These are phyloP conservation scores for Oryza brachyantha DNA, from an alignment of 176 grass and related monocot species.

Conservation along the genomic window DNA sequence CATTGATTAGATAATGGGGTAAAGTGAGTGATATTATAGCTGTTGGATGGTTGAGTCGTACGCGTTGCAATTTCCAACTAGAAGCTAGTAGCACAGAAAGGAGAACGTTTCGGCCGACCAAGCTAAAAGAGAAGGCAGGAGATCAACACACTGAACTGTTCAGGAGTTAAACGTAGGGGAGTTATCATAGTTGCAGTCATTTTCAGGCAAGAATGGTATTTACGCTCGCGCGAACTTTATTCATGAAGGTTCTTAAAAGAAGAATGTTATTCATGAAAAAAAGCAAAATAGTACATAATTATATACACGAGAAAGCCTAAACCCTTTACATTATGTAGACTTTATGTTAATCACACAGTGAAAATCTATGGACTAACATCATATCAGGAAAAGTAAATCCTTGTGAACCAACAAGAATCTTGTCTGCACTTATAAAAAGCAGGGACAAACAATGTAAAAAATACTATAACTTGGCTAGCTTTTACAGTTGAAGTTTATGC, in stretches of 20 bases:
- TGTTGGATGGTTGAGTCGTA: no score
- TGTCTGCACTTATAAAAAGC: conserved; percentile 20
- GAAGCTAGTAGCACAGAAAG: no score
- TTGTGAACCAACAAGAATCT: conserved; percentile 17
- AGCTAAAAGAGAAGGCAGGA: neutral
- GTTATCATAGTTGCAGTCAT: neutral
- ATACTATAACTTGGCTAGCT: conserved; percentile 1
- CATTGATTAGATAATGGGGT: no score
- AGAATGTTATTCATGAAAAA: neutral
- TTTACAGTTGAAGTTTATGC: conserved; percentile 18
- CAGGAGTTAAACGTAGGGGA: neutral
- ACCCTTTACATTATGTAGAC: neutral
- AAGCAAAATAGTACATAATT: neutral
- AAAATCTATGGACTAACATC: conserved; percentile 31
- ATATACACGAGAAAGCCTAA: conserved; percentile 9
- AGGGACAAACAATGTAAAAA: conserved; percentile 16
- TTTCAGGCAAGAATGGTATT: neutral
- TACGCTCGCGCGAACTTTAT: neutral
- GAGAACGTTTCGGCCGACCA: no score
- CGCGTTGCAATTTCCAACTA: no score
- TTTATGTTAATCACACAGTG: conserved; percentile 36
- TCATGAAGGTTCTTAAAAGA: neutral
- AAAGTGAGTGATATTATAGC: no score
- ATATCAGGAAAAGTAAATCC: conserved; percentile 24
- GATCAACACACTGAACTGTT: neutral